phyloP scores from a whole-genome alignment of 2,329 filamentous ascomycete genomes.

The Verticillium zaregamsianum region DNA sequence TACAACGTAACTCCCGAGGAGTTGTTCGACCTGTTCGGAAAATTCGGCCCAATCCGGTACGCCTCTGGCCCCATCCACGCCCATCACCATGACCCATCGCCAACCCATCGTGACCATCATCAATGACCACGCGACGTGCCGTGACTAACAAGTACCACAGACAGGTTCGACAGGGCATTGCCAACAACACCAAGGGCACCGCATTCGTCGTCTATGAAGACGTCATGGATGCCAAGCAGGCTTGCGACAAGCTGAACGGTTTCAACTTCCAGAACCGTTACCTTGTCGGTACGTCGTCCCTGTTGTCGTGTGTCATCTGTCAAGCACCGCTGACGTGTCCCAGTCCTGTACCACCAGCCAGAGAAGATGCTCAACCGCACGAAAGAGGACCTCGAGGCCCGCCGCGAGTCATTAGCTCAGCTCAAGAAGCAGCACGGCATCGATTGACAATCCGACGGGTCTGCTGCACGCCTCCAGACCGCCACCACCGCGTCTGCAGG shows the following conservation, averaged over 20 bases:
- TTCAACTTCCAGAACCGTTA: constrained; percentile 99
- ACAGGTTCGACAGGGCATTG: constrained; percentile 97
- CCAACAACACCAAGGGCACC: constrained; percentile 95
- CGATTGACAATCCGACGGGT: constrained; percentile 85
- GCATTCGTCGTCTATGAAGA: constrained; percentile 99
- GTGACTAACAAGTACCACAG: constrained; percentile 39
- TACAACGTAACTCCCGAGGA: constrained; percentile 99
- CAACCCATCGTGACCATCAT: constrained; percentile 8
- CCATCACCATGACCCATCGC: constrained; percentile 1
- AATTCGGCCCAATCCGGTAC: constrained; percentile 93
- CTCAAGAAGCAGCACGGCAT: constrained; percentile 97
- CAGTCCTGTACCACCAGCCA: constrained; percentile 61
- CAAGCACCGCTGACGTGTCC: neutral
- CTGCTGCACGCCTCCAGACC: constrained; percentile 45
- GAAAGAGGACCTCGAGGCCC: constrained; percentile 89
- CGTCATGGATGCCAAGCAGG: constrained; percentile 97
- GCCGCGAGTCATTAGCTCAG: constrained; percentile 95
- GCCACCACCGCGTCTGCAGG: constrained; percentile 44
- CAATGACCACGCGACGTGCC: constrained; percentile 1
- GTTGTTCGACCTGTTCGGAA: constrained; percentile 97
- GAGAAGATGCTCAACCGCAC: constrained; percentile 66
- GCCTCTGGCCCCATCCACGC: constrained; percentile 26
- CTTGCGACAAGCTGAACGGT: constrained; percentile 98
- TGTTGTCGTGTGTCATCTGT: too few species aligned
- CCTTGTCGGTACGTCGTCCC: constrained; percentile 74